phyloP scores from a whole-genome alignment of 768 basidiomycete genomes.

The Sutorius australiensis region DNA sequence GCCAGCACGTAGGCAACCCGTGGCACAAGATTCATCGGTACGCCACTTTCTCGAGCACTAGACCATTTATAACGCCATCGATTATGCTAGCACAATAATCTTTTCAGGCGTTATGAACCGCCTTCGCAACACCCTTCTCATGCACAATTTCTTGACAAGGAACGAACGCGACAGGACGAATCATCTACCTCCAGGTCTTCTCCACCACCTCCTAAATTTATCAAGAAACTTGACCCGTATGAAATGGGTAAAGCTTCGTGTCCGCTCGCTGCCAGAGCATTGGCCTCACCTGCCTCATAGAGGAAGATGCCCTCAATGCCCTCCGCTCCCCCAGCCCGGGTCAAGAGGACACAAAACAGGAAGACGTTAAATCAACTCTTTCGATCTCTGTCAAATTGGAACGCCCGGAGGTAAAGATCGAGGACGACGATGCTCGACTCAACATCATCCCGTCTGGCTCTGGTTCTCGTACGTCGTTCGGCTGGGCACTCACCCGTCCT shows the following conservation, averaged over 20 bases:
- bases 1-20: not conserved
- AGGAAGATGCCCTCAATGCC: slow-evolving; percentile 21
- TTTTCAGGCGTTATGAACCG: slow-evolving; percentile 26
- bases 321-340: slow-evolving; percentile 8
- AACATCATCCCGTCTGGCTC: not conserved
- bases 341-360: slow-evolving; percentile 1
- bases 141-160: slow-evolving; percentile 1
- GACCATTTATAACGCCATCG: not conserved
- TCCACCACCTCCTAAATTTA: slow-evolving; percentile 12
- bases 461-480: not conserved
- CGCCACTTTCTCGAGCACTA: not conserved
- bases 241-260: slow-evolving; percentile 17
- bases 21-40: not conserved
- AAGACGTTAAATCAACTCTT: slow-evolving; percentile 1
- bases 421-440: not conserved
- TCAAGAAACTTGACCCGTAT: slow-evolving; percentile 30
- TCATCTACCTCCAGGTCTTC: not conserved
- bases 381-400: slow-evolving; percentile 8
- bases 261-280: not conserved
- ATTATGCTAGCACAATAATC: slow-evolving; percentile 6
- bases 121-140: slow-evolving; percentile 22
- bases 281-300: slow-evolving; percentile 1
- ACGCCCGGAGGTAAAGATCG: not conserved
- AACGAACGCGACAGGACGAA: not conserved
- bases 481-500: not conserved